phyloP scores from a whole-genome alignment of 2,329 filamentous ascomycete genomes.

The Ceratocystis cubensis region DNA sequence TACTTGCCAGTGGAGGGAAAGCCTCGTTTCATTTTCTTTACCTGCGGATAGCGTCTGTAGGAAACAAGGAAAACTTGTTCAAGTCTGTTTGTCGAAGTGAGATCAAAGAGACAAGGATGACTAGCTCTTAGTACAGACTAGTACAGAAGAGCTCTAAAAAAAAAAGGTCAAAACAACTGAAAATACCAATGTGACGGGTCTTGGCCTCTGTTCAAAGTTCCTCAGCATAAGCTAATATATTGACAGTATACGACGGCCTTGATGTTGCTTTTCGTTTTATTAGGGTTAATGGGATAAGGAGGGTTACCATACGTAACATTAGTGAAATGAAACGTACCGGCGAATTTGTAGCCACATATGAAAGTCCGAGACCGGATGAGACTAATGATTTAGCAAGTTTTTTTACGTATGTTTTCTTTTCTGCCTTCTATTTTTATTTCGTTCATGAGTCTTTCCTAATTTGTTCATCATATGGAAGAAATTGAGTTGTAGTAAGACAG shows the following conservation, averaged over 20 bases:
- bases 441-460: neutral
- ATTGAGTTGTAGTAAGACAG: neutral
- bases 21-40: neutral
- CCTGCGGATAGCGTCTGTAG: neutral
- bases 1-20: neutral
- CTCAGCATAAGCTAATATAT: too few species aligned
- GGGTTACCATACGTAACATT: neutral
- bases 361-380: neutral
- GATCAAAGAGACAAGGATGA: neutral
- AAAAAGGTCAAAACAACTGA: neutral
- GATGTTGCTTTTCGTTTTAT: neutral
- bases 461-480: neutral
- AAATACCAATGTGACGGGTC: neutral
- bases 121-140: neutral
- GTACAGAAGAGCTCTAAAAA: neutral
- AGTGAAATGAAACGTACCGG: neutral
- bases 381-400: too few species aligned
- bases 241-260: too few species aligned
- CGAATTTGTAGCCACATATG: neutral
- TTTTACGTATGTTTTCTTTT: too few species aligned
- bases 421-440: neutral
- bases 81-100: slow-evolving; percentile 1
- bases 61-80: neutral
- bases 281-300: neutral
- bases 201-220: too few species aligned